phyloP scores from a whole-genome alignment of 2,329 filamentous ascomycete species.

The Myriangium duriaei region DNA sequence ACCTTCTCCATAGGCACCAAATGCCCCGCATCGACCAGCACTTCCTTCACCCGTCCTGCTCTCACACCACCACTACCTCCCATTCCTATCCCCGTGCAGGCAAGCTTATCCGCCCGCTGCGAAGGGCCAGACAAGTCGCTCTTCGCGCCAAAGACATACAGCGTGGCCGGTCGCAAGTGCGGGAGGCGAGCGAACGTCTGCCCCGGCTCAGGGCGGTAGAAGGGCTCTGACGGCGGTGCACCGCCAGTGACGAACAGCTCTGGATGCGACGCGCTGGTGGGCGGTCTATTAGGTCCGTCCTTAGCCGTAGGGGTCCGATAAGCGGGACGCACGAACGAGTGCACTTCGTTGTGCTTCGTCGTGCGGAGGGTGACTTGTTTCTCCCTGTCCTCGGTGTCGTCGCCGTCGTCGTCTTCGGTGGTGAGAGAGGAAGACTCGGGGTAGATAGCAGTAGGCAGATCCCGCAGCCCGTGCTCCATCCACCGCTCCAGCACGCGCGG shows the following conservation, averaged over 20 bases:
- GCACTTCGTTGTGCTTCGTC: conserved; percentile 77
- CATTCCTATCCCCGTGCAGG: conserved; percentile 49
- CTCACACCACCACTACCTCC: conserved; percentile 54
- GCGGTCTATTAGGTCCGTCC: conserved; percentile 17
- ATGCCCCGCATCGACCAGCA: conserved; percentile 54
- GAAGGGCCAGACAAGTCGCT: conserved; percentile 44
- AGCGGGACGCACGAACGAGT: conserved; percentile 58
- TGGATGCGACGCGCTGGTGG: conserved; percentile 31
- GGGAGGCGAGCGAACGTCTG: conserved; percentile 46
- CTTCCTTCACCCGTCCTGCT: conserved; percentile 54
- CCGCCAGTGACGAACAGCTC: conserved; percentile 25
- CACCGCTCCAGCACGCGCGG: conserved; percentile 62
- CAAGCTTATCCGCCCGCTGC: conserved; percentile 46
- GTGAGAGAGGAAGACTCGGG: conserved; percentile 25
- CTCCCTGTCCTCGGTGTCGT: conserved; percentile 13
- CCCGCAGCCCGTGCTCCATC: conserved; percentile 62
- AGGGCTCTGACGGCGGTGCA: conserved; percentile 32
- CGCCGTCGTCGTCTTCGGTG: too few relatives aligned
- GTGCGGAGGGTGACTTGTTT: conserved; percentile 60
- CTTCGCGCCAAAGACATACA: conserved; percentile 56
- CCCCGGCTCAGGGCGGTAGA: conserved; percentile 56
- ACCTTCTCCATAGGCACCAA: conserved; percentile 75
- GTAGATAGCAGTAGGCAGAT: conserved; percentile 52
- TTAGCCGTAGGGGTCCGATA: conserved; percentile 23
- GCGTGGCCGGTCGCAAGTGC: conserved; percentile 48